These are phyloP conservation scores for Globisporangium spiculum DNA, from an alignment of 352 stramenopile genomes.

Conservation along the genomic window DNA sequence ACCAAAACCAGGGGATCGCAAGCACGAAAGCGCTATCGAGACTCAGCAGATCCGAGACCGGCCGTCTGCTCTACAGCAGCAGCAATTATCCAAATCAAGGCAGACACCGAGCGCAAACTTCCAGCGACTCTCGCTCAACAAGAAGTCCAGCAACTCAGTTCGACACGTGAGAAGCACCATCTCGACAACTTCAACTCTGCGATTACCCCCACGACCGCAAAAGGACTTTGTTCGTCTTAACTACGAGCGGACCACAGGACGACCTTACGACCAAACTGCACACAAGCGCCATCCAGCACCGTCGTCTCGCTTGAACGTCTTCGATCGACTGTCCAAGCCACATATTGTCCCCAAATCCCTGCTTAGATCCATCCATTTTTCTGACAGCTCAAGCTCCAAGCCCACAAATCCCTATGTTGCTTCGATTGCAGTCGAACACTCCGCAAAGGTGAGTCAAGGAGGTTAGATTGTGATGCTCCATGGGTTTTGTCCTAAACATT, in stretches of 20 bases:
- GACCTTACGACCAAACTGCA: slow-evolving; percentile 16
- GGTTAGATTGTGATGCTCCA: not conserved
- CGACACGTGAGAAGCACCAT: slow-evolving; percentile 11
- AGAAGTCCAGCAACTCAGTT: slow-evolving; percentile 10
- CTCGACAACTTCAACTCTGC: not conserved
- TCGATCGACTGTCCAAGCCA: slow-evolving; percentile 38
- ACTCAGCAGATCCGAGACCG: slow-evolving; percentile 12
- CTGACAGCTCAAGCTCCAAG: not conserved
- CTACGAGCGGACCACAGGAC: slow-evolving; percentile 46
- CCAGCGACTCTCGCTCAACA: not conserved
- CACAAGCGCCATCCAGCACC: not conserved
- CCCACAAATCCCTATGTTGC: not conserved
- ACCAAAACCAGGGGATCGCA: slow-evolving; percentile 36
- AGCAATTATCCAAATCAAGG: not conserved
- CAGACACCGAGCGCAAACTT: slow-evolving; percentile 17
- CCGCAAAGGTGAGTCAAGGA: not conserved
- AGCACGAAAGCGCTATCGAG: slow-evolving; percentile 23
- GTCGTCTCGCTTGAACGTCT: slow-evolving; percentile 24
- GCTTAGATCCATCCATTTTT: slow-evolving; percentile 7
- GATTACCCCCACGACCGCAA: slow-evolving; percentile 16
- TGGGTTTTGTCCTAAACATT: not conserved
- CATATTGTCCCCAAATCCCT: slow-evolving; percentile 20
- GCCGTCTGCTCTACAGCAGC: not conserved
- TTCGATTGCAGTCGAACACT: not conserved
- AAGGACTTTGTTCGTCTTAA: slow-evolving; percentile 66